A percentile compares a stretch with the other conserved stretches of the same genome.
Conservation (phyloP, 1,139 yeast species). For the Debaryomycetaceae sp. region DNA sequence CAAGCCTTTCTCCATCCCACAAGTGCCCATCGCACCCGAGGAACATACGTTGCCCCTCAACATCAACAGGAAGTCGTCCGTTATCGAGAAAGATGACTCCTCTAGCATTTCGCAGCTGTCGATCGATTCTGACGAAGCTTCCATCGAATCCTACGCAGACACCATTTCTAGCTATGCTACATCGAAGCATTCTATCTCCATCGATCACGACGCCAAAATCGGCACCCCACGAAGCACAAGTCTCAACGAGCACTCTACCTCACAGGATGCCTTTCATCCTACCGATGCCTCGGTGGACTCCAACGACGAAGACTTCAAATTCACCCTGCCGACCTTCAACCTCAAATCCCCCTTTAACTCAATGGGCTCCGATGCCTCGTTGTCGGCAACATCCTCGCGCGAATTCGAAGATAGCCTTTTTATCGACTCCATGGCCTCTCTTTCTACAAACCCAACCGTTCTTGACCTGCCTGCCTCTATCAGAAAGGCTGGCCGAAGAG, state of each 20-base stretch:
- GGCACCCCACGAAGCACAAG: background rate
- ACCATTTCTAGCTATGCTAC: background rate
- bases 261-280: background rate
- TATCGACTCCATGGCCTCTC: conserved; percentile 19
- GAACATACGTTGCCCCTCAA: background rate
- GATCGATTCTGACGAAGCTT: conserved; percentile 2
- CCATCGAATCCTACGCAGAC: conserved; percentile 3
- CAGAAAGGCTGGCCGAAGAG: background rate
- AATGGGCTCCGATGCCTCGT: conserved; percentile 5
- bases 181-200: background rate
- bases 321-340: conserved; percentile 4
- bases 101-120: conserved; percentile 2
- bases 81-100: background rate
- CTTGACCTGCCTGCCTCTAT: conserved; percentile 5
- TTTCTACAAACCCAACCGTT: conserved; percentile 17
- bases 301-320: conserved; percentile 5
- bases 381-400: conserved; percentile 10
- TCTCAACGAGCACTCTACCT: background rate
- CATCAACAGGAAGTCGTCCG: background rate
- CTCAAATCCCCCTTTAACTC: conserved; percentile 2
- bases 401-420: conserved; percentile 11
- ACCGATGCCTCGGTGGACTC: background rate
- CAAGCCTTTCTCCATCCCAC: background rate
- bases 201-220: background rate
- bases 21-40: background rate